A percentile compares a stretch with the other conserved stretches of the same genome.
Evolutionary conservation across 768 basidiomycete genomes (phyloP).

Genomic region (Neoboletus brunneissimus): DNA sequence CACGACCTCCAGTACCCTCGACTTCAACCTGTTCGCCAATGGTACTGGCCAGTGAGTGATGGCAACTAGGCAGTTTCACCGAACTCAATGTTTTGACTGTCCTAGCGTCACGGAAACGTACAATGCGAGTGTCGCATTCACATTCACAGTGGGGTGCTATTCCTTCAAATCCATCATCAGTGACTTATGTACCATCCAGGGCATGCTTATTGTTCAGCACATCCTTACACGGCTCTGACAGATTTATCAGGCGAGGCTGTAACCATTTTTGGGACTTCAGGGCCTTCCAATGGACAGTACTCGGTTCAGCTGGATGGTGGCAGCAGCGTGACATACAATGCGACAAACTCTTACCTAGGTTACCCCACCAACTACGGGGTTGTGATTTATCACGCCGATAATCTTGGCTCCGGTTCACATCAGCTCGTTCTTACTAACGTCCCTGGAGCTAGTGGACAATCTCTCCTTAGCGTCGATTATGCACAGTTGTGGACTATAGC

Average conservation of each 20-base stretch:
- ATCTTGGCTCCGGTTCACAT: conserved; percentile 41
- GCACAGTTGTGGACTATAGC: conserved; percentile 25
- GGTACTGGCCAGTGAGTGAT: conserved; percentile 41
- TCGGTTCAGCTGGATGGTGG: conserved; percentile 37
- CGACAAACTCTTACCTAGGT: conserved; percentile 11
- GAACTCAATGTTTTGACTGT: not conserved
- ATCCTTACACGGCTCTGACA: not conserved
- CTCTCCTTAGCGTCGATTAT: conserved; percentile 35
- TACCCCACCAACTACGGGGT: conserved; percentile 27
- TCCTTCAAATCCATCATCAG: not conserved
- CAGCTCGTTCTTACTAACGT: conserved; percentile 35
- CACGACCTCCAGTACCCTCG: conserved; percentile 27
- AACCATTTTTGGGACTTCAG: conserved; percentile 43
- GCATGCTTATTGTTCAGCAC: conserved; percentile 7
- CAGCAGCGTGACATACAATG: conserved; percentile 17
- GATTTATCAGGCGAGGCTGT: conserved; percentile 38
- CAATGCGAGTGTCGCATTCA: conserved; percentile 35
- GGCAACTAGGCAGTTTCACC: not conserved
- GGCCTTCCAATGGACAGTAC: conserved; percentile 36
- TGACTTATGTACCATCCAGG: conserved; percentile 17
- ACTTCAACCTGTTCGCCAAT: conserved; percentile 39
- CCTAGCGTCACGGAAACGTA: conserved; percentile 36
- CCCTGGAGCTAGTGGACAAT: conserved; percentile 17
- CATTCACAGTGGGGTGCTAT: conserved; percentile 37
- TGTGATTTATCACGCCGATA: conserved; percentile 33